These are phyloP conservation scores for Lentinula sp. DNA, from an alignment of 768 basidiomycete species.

Conservation along the genomic window DNA sequence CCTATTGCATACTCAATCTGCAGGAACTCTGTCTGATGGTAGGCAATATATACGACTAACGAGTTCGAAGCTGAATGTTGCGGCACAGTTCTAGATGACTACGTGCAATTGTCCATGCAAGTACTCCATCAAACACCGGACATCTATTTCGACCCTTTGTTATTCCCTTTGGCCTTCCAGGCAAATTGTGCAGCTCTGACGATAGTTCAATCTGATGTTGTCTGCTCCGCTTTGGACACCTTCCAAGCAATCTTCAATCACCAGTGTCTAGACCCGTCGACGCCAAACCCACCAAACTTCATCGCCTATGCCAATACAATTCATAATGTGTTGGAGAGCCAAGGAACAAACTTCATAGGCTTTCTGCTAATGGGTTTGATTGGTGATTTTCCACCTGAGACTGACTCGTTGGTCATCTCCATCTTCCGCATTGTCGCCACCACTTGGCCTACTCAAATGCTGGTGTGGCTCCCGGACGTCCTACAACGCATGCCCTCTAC, in stretches of 20 bases:
- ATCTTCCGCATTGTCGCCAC: constrained; percentile 67
- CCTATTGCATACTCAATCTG: constrained; percentile 60
- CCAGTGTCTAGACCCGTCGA: constrained; percentile 50
- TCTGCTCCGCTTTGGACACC: constrained; percentile 78
- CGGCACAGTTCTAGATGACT: constrained; percentile 85
- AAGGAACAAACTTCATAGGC: constrained; percentile 67
- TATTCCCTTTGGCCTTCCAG: constrained; percentile 74
- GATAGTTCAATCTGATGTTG: constrained; percentile 75
- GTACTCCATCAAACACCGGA: constrained; percentile 66
- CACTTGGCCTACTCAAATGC: constrained; percentile 63
- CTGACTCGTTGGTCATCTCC: constrained; percentile 62
- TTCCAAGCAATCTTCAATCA: constrained; percentile 73
- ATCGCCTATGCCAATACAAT: constrained; percentile 59
- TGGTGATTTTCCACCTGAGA: constrained; percentile 86
- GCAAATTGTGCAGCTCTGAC: constrained; percentile 74
- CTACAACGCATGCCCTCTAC: constrained; percentile 64
- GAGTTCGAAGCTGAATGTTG: not conserved
- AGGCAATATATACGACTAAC: constrained; percentile 18
- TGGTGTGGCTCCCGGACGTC: constrained; percentile 67
- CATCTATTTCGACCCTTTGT: constrained; percentile 70
- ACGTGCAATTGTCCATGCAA: constrained; percentile 72
- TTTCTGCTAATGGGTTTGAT: constrained; percentile 74
- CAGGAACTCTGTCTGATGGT: constrained; percentile 87
- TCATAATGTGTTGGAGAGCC: constrained; percentile 52
- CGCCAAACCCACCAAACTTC: constrained; percentile 52